These are phyloP conservation scores for Prunus dulcis DNA, from an alignment of 306 rosid genomes.

Conservation along the genomic window DNA sequence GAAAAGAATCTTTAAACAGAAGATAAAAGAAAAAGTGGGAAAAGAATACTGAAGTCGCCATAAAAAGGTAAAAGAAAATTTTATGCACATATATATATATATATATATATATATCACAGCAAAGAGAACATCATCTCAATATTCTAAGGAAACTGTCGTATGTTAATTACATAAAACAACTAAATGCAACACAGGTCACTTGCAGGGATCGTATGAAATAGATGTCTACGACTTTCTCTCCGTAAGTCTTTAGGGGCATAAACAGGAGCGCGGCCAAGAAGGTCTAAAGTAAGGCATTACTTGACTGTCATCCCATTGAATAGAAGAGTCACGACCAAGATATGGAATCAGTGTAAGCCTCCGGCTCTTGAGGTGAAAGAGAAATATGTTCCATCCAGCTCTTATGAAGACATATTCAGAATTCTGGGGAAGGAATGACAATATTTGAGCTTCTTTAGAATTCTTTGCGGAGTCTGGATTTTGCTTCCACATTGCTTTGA, in stretches of 20 bases:
- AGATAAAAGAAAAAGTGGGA: too few species aligned
- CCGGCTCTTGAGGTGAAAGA: constrained; percentile 43
- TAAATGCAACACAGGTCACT: neutral
- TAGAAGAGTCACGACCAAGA: constrained; percentile 48
- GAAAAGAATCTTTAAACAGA: too few species aligned
- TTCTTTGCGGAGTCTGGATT: constrained; percentile 40
- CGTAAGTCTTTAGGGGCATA: constrained; percentile 8
- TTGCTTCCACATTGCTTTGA: constrained; percentile 56
- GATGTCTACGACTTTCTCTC: neutral
- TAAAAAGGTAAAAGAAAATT: too few species aligned
- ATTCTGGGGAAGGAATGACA: constrained; percentile 57
- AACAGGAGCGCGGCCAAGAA: constrained; percentile 53
- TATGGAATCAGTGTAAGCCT: constrained; percentile 41
- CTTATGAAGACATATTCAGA: constrained; percentile 54
- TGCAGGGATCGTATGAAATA: neutral
- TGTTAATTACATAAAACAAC: neutral
- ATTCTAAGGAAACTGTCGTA: neutral
- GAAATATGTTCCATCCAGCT: constrained; percentile 49
- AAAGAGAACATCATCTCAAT: neutral
- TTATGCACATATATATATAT: neutral
- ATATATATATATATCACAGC: neutral
- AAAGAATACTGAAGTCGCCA: too few species aligned
- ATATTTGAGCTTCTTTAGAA: constrained; percentile 54
- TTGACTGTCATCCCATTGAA: constrained; percentile 65
- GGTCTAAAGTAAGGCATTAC: constrained; percentile 67